A percentile compares a stretch with the other conserved stretches of the same genome.
phyloP scores from a whole-genome alignment of 768 basidiomycete genomes.

The button mushroom (Agaricus bisporus) region DNA sequence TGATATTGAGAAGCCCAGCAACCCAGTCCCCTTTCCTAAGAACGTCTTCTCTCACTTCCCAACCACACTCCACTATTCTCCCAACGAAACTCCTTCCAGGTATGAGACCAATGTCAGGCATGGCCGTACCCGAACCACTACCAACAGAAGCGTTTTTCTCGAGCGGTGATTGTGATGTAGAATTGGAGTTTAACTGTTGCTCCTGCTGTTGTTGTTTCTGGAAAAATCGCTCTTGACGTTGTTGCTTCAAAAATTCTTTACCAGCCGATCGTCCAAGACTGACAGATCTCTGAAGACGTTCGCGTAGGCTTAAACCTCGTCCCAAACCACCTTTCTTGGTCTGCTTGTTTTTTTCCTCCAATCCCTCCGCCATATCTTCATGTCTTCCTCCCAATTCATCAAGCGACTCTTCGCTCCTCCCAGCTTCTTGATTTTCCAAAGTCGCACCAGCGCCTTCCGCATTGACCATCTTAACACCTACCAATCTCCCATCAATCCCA shows the following conservation, averaged over 20 bases:
- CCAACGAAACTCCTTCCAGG: constrained; percentile 89
- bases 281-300: constrained; percentile 6
- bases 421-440: neutral
- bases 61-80: constrained; percentile 74
- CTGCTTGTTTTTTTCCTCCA: constrained; percentile 2
- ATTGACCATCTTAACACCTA: constrained; percentile 36
- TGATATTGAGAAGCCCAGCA: constrained; percentile 69
- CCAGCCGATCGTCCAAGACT: constrained; percentile 7
- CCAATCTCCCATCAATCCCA: constrained; percentile 60
- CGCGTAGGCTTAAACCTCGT: constrained; percentile 15
- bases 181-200: neutral
- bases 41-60: constrained; percentile 65
- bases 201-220: neutral
- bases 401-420: constrained; percentile 1
- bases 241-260: neutral
- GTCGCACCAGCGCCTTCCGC: neutral
- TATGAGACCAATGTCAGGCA: constrained; percentile 61
- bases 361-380: constrained; percentile 1
- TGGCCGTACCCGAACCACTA: constrained; percentile 11
- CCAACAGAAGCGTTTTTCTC: constrained; percentile 2
- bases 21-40: constrained; percentile 83
- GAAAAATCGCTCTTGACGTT: neutral
- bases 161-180: neutral
- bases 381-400: neutral
- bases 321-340: constrained; percentile 9